Evolutionary conservation across 2,329 filamentous ascomycete genomes (phyloP).

Genomic region (Botrytis fragariae): DNA sequence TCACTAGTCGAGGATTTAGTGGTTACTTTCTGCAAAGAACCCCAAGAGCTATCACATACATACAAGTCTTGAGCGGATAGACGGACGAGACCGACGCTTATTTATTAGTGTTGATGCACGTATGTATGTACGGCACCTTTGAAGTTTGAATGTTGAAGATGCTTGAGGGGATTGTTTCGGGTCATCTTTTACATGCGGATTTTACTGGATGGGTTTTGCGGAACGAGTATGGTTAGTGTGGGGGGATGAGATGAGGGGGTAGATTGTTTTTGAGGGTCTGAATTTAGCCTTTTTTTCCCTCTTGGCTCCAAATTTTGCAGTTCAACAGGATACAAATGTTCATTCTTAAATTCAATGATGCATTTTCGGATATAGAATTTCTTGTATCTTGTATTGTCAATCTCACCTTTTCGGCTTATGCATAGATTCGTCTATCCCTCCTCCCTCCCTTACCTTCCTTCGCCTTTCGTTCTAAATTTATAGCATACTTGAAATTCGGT

Average conservation of each 20-base stretch:
- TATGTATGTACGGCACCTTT: constrained; percentile 7
- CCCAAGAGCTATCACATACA: constrained; percentile 1
- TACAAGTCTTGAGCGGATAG: background rate
- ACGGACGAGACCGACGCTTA: background rate
- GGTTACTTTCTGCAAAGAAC: background rate
- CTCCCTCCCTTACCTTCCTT: background rate
- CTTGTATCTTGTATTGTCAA: background rate
- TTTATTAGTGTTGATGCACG: constrained; percentile 8
- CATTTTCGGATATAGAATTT: background rate
- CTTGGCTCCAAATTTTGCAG: background rate
- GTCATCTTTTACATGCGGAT: background rate
- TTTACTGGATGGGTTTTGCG: background rate
- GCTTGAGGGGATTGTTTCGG: background rate
- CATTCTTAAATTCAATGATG: background rate
- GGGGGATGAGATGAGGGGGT: background rate
- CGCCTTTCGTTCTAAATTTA: background rate
- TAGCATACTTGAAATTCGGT: background rate
- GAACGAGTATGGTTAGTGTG: background rate
- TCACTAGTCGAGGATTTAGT: background rate
- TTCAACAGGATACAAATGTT: background rate
- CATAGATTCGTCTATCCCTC: background rate
- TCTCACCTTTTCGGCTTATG: background rate
- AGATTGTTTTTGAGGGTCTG: background rate
- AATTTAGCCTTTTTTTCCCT: background rate
- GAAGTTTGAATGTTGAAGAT: background rate